These are phyloP conservation scores for Russula griseocarnosa DNA, from an alignment of 768 basidiomycete species.

Conservation along the genomic window DNA sequence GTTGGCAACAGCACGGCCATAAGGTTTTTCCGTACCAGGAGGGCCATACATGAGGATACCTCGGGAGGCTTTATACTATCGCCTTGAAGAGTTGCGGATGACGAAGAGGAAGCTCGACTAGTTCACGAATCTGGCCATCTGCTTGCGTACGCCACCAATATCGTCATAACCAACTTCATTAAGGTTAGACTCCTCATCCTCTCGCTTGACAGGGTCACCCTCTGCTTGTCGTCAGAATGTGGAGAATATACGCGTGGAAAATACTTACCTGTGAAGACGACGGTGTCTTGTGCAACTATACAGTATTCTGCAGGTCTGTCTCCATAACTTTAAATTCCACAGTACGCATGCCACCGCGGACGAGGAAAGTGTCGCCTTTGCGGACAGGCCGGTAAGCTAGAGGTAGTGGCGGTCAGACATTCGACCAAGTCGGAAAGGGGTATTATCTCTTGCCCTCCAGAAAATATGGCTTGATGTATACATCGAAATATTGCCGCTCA, in stretches of 20 bases:
- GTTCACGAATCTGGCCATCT: conserved; percentile 99
- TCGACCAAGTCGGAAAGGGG: neutral
- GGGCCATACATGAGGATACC: conserved; percentile 99
- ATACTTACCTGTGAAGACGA: conserved; percentile 78
- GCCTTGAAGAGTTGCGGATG: conserved; percentile 99
- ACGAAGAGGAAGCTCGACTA: conserved; percentile 95
- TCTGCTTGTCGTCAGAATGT: conserved; percentile 45
- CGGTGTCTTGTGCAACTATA: conserved; percentile 98
- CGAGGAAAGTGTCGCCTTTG: conserved; percentile 98
- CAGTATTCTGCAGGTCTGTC: conserved; percentile 96
- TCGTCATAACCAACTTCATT: conserved; percentile 98
- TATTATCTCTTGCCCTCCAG: conserved; percentile 63
- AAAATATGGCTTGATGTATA: conserved; percentile 99
- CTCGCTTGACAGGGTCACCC: conserved; percentile 97
- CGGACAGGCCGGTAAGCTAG: conserved; percentile 78
- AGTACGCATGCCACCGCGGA: conserved; percentile 96
- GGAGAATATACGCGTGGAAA: neutral
- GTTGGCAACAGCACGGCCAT: conserved; percentile 99
- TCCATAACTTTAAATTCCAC: conserved; percentile 99
- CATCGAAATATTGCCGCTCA: conserved; percentile 97
- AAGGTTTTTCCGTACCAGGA: conserved; percentile 99
- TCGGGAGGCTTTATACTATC: conserved; percentile 99
- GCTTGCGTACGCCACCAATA: conserved; percentile 98
- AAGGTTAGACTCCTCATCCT: conserved; percentile 96
- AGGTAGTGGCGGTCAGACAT: conserved; percentile 10